Evolutionary conservation across 2,329 filamentous ascomycete genomes (phyloP), one percentile per base, ranked within the genome.

Genomic region (Ascochyta rabiei): DNA sequence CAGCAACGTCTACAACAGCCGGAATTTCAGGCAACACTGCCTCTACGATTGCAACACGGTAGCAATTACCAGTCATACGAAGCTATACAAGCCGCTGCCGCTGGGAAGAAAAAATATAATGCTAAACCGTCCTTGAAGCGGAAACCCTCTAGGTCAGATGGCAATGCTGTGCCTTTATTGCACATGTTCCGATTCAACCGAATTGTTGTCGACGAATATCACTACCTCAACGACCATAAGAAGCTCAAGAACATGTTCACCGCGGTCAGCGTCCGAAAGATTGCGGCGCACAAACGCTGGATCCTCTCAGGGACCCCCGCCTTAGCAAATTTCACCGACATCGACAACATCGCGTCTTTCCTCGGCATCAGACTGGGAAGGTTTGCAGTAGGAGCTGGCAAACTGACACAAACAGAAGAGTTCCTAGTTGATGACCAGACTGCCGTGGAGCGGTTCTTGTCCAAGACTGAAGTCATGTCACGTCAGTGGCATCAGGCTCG

Each of bases 201-300:
- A 6, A 54, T 89, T 0, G 79, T 89, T 2, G 76, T 88, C 1
- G 87, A 89, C 56, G 87, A 89, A 60, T 88, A 84, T 60, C 84
- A 86, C 0, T 86, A 88, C 57, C 73, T 82, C 5, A 75, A 77
- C 18, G 61, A 39, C 65, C 74, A 15, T 69, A 79, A 44, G 72
- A 77, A 55, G 23, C 47, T 57, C 4, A 53, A 57, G 4, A 70
- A 62, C 19, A 44, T 57, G 21, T 21, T 66, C 1, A 55, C 65
- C 1, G 67, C 64, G 1, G 67, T 76, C 0, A 74, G 77, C 0
- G 71, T 85, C 5, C 72, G 78, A 6, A 74, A 72, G 0, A 63
- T 87, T 1, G 65, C 77, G 23, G 79, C 82, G 10, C 74, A 78
- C 37, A 84, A 81, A 35, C 80, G 80, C 48, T 89, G 86, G 86